A percentile compares a stretch with the other conserved stretches of the same genome.
Evolutionary conservation across 192 early-diverging fungal species (phyloP).

Genomic region (Obelidium mucronatum): DNA sequence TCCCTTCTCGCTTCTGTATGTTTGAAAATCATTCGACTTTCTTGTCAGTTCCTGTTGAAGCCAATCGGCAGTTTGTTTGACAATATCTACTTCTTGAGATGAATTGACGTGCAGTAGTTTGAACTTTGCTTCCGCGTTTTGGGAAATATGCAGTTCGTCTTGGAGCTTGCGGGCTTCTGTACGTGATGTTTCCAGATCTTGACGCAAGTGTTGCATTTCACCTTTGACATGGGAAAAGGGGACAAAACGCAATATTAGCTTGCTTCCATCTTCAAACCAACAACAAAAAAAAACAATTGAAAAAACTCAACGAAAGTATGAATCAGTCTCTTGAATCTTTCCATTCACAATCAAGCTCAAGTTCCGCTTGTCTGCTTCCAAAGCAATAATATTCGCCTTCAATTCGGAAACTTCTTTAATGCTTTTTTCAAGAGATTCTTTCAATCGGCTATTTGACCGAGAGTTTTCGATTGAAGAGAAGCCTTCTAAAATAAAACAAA

Average conservation of each 20-base stretch:
- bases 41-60: conserved; percentile 68
- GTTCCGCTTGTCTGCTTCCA: conserved; percentile 34
- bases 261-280: too few relatives aligned
- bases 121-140: not conserved
- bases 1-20: conserved; percentile 61
- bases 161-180: conserved; percentile 13
- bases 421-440: conserved; percentile 13
- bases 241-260: too few relatives aligned
- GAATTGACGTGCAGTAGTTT: not conserved
- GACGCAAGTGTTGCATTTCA: conserved; percentile 1
- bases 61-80: conserved; percentile 68
- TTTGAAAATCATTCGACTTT: conserved; percentile 57
- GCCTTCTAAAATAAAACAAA: not conserved
- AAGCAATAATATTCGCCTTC: conserved; percentile 7
- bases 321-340: conserved; percentile 30
- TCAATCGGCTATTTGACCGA: not conserved
- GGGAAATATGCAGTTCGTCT: not conserved
- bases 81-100: conserved; percentile 64
- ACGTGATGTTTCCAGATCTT: not conserved
- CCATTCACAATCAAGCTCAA: conserved; percentile 7
- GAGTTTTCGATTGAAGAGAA: not conserved
- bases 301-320: conserved; percentile 16
- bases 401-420: conserved; percentile 21
- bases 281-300: not conserved
- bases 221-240: conserved; percentile 2